These are phyloP conservation scores for Grosmannia penicillata DNA, from an alignment of 2,329 filamentous ascomycete species.

Conservation along the genomic window DNA sequence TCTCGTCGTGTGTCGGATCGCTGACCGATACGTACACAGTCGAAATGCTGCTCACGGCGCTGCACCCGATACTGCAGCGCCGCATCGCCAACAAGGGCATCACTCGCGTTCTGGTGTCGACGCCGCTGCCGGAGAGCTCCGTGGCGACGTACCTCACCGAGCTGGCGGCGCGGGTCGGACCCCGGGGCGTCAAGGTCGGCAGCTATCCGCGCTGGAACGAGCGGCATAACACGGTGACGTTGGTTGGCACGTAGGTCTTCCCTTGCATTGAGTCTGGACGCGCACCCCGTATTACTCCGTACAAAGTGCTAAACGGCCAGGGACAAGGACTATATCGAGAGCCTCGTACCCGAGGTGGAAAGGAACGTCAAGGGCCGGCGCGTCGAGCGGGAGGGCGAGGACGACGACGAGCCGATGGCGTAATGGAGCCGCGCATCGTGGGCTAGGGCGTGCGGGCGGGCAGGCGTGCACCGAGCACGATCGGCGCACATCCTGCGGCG, in stretches of 20 bases:
- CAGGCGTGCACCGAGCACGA: too few relatives aligned
- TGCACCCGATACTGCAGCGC: slow-evolving; percentile 58
- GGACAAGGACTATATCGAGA: slow-evolving; percentile 64
- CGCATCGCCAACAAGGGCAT: slow-evolving; percentile 66
- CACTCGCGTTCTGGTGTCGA: slow-evolving; percentile 67
- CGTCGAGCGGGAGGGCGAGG: slow-evolving; percentile 57
- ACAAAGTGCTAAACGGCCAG: slow-evolving; percentile 20
- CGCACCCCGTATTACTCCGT: neutral
- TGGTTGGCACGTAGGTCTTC: slow-evolving; percentile 47
- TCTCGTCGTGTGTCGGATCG: neutral
- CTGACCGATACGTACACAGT: slow-evolving; percentile 26
- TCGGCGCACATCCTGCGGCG: neutral
- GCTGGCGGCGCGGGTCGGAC: slow-evolving; percentile 57
- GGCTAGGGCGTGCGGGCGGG: too few relatives aligned
- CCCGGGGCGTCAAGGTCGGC: slow-evolving; percentile 77
- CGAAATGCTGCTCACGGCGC: slow-evolving; percentile 58
- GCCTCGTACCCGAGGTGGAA: slow-evolving; percentile 63
- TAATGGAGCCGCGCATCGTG: too few relatives aligned
- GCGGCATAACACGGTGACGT: slow-evolving; percentile 73
- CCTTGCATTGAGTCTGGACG: neutral
- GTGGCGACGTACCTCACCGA: slow-evolving; percentile 73
- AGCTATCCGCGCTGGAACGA: slow-evolving; percentile 91
- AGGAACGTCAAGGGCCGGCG: slow-evolving; percentile 59
- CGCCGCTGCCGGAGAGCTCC: slow-evolving; percentile 72
- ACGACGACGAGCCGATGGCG: slow-evolving; percentile 42